A percentile compares a stretch with the other conserved stretches of the same genome.
These are phyloP conservation scores for Cladosporium phlei DNA, from an alignment of 2,329 filamentous ascomycete genomes.

Conservation along the genomic window DNA sequence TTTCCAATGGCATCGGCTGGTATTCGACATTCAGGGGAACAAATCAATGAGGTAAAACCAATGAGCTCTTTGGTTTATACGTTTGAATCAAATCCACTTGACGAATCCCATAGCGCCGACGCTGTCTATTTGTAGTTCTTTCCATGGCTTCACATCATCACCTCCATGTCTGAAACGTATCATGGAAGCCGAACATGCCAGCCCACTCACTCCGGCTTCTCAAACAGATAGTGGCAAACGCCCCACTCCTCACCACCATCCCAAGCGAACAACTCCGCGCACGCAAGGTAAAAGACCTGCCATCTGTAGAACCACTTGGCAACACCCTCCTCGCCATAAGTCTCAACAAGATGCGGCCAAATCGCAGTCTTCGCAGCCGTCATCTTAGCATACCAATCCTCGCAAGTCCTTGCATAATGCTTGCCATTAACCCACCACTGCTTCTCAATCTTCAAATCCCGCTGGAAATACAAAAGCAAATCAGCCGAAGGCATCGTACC, in stretches of 20 bases:
- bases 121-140: not conserved
- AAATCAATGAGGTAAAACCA: too few relatives aligned
- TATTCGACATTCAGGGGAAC: too few relatives aligned
- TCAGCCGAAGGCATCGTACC: conserved; percentile 68
- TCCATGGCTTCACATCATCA: too few relatives aligned
- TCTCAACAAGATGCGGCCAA: conserved; percentile 61
- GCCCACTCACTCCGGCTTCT: conserved; percentile 42
- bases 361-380: conserved; percentile 54
- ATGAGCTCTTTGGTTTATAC: too few relatives aligned
- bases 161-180: too few relatives aligned
- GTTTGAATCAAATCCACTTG: too few relatives aligned
- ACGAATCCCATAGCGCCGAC: not conserved
- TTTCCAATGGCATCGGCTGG: too few relatives aligned
- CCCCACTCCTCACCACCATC: conserved; percentile 64
- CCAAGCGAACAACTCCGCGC: conserved; percentile 64
- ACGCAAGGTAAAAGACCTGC: conserved; percentile 70
- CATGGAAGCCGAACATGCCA: too few relatives aligned
- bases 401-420: conserved; percentile 66
- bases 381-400: conserved; percentile 64
- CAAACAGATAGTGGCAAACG: conserved; percentile 62
- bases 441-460: conserved; percentile 53
- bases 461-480: conserved; percentile 62
- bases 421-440: conserved; percentile 69
- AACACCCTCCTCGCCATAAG: conserved; percentile 58
- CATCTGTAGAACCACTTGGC: conserved; percentile 64